A percentile compares a stretch with the other conserved stretches of the same genome.
Conservation (phyloP, 2,329 filamentous ascomycete species). For the Huntiella decipiens region DNA sequence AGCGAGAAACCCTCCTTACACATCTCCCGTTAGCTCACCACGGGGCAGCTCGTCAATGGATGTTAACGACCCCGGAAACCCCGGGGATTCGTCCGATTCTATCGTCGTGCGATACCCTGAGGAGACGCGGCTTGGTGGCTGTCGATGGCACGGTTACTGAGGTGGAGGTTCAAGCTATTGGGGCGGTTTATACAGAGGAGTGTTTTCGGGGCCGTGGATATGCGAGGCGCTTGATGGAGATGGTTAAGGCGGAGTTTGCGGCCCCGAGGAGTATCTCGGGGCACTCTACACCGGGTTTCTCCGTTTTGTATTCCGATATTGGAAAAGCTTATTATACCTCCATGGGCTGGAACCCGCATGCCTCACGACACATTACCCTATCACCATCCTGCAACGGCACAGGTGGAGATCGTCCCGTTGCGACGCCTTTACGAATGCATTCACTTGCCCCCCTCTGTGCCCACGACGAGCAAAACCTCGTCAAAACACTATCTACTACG, state of each 20-base stretch:
- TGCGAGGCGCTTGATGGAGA: constrained; percentile 53
- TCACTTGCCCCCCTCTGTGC: constrained; percentile 43
- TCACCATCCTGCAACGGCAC: constrained; percentile 19
- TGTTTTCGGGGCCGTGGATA: constrained; percentile 55
- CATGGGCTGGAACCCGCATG: constrained; percentile 58
- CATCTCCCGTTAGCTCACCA: constrained; percentile 37
- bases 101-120: constrained; percentile 44
- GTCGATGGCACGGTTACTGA: constrained; percentile 4
- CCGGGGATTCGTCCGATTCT: constrained; percentile 29
- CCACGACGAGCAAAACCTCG: constrained; percentile 44
- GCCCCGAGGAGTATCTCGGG: constrained; percentile 14
- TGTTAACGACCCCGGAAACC: constrained; percentile 32
- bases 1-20: constrained; percentile 37
- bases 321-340: constrained; percentile 64
- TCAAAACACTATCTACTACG: constrained; percentile 26
- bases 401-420: constrained; percentile 15
- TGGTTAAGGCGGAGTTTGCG: constrained; percentile 18
- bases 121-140: constrained; percentile 32
- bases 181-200: constrained; percentile 57
- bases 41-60: constrained; percentile 43
- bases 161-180: constrained; percentile 51
- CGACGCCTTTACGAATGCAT: constrained; percentile 32
- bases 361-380: constrained; percentile 54
- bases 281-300: constrained; percentile 36
- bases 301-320: constrained; percentile 71